Evolutionary conservation across 2,329 filamentous ascomycete genomes (phyloP), one percentile per base, ranked within the genome.

Genomic region (Xylaria sp.): DNA sequence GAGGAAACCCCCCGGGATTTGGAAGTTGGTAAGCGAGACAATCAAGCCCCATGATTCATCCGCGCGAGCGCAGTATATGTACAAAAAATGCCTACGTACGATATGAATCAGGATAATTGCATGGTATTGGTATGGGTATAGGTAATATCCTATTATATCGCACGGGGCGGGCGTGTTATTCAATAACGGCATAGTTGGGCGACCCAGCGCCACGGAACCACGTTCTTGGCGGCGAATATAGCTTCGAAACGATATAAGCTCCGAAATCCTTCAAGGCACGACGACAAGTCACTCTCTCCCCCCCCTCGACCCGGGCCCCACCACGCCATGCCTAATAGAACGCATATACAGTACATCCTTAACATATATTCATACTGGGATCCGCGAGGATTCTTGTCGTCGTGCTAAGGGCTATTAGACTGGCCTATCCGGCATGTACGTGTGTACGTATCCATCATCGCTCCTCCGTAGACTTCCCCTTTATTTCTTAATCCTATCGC

Each of bases 201-300:
- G 52, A 52, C 55, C 58, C 58, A 50, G 39, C 38, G 18, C 52
- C 24, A 46, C 46, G 56, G 56, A 26, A 61, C 56, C 52, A 34
- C 34, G 34, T 13, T 17, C 41, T 38, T 18, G 9, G 39, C 11
- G 29, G 18, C 50, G 42, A 48, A 22, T 44, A 50, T 52, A n/a
- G 41, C 44, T 43, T 52, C 42, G 21, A 53, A 47, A 40, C 21
- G 24, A n/a, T 39, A 41, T 29, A 50, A 26, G 39, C 16, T 39
- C 50, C 39, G 46, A 42, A n/a, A 24, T 20, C 29, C 22, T 37
- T 24, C 44, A 44, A 46, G 22, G 21, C 52, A 54, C 39, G 22
- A 34, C n/a, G n/a, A n/a, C n/a, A n/a, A n/a, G n/a, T n/a, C n/a
- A n/a, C n/a, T n/a, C n/a, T n/a, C n/a, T n/a, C n/a, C n/a, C n/a